Conservation (phyloP, 768 basidiomycete genomes). For the Trametes elegans region DNA sequence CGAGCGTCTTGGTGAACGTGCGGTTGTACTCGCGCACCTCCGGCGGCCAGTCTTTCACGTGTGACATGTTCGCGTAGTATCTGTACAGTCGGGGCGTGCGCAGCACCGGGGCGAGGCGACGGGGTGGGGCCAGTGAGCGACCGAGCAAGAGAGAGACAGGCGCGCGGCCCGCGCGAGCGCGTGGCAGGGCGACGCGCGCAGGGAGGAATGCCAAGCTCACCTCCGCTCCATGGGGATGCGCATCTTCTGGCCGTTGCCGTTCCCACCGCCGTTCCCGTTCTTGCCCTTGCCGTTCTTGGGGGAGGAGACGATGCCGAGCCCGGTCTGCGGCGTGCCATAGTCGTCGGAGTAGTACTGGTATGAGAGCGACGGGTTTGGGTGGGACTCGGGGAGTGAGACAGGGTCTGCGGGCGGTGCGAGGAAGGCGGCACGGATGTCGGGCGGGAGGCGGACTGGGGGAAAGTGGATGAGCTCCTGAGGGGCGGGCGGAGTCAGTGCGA, state of each 20-base stretch:
- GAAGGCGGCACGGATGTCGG: slow-evolving; percentile 65
- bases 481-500: neutral
- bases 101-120: neutral
- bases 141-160: neutral
- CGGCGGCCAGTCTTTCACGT: slow-evolving; percentile 80
- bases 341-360: slow-evolving; percentile 40
- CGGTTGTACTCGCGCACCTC: slow-evolving; percentile 93
- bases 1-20: slow-evolving; percentile 82
- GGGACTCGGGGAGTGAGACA: slow-evolving; percentile 62
- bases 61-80: slow-evolving; percentile 79
- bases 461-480: slow-evolving; percentile 85
- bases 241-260: slow-evolving; percentile 54
- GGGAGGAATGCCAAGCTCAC: slow-evolving; percentile 39
- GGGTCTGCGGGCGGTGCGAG: slow-evolving; percentile 48
- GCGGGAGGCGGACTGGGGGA: slow-evolving; percentile 70
- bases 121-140: too few species aligned
- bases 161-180: neutral
- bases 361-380: slow-evolving; percentile 72
- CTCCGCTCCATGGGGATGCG: slow-evolving; percentile 84
- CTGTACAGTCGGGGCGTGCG: slow-evolving; percentile 37
- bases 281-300: slow-evolving; percentile 26
- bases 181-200: neutral
- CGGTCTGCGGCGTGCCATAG: slow-evolving; percentile 16
- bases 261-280: slow-evolving; percentile 36
- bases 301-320: slow-evolving; percentile 19